Conservation (phyloP, 78 protist genomes). For the Planoprotostelium fungivorum region DNA sequence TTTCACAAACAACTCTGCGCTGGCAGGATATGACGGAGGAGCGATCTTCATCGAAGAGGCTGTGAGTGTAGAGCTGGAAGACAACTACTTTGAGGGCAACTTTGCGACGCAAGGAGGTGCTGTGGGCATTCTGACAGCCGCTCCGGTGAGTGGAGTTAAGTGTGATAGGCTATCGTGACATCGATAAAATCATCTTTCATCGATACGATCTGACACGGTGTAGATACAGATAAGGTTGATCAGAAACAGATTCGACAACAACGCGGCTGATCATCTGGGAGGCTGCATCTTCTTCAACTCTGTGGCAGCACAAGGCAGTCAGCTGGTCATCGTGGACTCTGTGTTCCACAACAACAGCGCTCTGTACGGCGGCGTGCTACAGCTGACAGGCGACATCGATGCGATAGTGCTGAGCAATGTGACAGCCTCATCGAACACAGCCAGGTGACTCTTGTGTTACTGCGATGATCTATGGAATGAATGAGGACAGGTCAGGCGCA, state of each 20-base stretch:
- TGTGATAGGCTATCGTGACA: background rate
- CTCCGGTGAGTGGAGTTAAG: too few species aligned
- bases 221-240: background rate
- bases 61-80: background rate
- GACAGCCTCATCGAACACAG: background rate
- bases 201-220: too few species aligned
- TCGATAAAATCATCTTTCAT: background rate
- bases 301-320: background rate
- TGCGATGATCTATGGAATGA: too few species aligned
- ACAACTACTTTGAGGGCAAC: background rate
- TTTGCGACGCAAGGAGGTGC: background rate
- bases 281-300: background rate
- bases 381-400: background rate
- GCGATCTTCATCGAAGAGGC: background rate
- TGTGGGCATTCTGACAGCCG: background rate
- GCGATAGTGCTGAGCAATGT: background rate
- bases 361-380: background rate
- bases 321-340: background rate
- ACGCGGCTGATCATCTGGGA: background rate
- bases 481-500: background rate
- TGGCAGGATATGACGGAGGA: background rate
- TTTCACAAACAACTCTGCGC: background rate
- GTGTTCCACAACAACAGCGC: background rate
- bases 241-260: background rate
- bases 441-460: too few species aligned